Evolutionary conservation across 768 basidiomycete genomes (phyloP).

Genomic region (Macrolepiota fuliginosa): DNA sequence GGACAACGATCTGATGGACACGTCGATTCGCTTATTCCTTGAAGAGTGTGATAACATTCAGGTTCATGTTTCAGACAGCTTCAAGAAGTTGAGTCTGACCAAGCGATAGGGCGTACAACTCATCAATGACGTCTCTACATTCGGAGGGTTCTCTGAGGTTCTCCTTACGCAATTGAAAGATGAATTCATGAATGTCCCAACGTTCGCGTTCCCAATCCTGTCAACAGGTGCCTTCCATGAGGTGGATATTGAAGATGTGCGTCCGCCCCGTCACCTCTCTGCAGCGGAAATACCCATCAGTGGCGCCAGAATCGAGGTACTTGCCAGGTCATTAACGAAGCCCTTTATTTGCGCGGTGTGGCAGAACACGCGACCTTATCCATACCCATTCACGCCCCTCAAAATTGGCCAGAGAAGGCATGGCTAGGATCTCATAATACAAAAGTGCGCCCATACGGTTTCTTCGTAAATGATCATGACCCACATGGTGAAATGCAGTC

Average conservation of each 20-base stretch:
- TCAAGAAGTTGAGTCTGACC: neutral
- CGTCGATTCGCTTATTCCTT: constrained; percentile 59
- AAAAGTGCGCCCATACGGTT: constrained; percentile 20
- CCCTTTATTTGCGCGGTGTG: constrained; percentile 51
- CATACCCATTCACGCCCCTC: constrained; percentile 48
- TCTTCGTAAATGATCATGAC: constrained; percentile 10
- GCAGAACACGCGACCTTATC: constrained; percentile 47
- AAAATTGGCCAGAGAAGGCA: constrained; percentile 34
- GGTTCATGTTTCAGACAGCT: constrained; percentile 32
- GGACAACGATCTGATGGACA: constrained; percentile 70
- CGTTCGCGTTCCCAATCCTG: constrained; percentile 55
- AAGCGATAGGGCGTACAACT: constrained; percentile 63
- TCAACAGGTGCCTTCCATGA: constrained; percentile 38
- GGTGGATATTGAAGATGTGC: constrained; percentile 42
- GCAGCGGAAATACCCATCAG: constrained; percentile 5
- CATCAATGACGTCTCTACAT: constrained; percentile 56
- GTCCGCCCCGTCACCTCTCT: constrained; percentile 17
- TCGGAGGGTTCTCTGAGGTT: constrained; percentile 62
- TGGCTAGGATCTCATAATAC: constrained; percentile 24
- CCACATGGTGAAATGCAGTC: constrained; percentile 23
- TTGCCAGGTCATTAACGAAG: constrained; percentile 57
- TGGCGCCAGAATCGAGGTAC: constrained; percentile 31
- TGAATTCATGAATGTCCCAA: constrained; percentile 63
- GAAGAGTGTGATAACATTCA: constrained; percentile 78
- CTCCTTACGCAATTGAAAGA: constrained; percentile 64